Conservation (phyloP, 345 rosid species). For the Reutealis trisperma region DNA sequence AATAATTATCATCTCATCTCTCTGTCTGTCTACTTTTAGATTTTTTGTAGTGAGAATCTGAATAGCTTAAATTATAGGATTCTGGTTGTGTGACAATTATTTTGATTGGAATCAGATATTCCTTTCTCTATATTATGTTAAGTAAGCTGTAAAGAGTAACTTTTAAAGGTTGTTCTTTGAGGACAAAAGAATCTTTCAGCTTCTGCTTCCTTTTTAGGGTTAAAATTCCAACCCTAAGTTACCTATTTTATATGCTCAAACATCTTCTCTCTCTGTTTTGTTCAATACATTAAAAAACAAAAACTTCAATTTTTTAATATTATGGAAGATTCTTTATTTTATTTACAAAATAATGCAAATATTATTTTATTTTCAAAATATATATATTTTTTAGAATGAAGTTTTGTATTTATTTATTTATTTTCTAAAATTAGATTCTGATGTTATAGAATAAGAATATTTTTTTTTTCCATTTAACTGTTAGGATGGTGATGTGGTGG, state of each 20-base stretch:
- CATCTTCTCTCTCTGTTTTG: neutral
- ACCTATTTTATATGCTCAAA: neutral
- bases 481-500: too few species aligned
- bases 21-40: neutral
- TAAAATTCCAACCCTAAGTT: conserved; percentile 4
- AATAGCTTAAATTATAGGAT: neutral
- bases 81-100: neutral
- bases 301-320: too few species aligned
- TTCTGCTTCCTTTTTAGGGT: neutral
- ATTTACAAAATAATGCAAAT: too few species aligned
- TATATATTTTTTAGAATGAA: too few species aligned
- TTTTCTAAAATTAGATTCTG: too few species aligned
- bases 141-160: conserved; percentile 25
- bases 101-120: conserved; percentile 16
- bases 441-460: too few species aligned
- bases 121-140: conserved; percentile 3
- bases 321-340: too few species aligned
- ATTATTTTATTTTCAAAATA: too few species aligned
- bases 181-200: conserved; percentile 11
- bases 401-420: too few species aligned
- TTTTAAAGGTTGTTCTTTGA: conserved; percentile 15
- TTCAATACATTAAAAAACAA: neutral
- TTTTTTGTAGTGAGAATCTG: neutral
- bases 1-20: neutral
- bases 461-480: too few species aligned